Base-by-base conservation (phyloP, 2,329 filamentous ascomycete genomes). In the Colletotrichum sp. region DNA sequence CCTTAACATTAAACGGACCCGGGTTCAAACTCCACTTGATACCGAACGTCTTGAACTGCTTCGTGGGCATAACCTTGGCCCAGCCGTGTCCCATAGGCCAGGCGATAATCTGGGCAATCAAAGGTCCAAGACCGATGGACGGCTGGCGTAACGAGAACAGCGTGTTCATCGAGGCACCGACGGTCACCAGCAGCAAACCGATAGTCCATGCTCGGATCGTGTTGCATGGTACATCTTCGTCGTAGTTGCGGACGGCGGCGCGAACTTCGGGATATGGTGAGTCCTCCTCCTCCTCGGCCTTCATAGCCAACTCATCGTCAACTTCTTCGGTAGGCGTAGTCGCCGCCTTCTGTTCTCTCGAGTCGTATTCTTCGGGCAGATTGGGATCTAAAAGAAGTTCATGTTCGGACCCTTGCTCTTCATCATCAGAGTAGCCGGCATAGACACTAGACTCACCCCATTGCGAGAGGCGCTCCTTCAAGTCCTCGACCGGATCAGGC, bases 1-100 rank as follows among this genome's bases (percentile, higher is more conserved):
- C 93, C 82, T 94, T 94, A 81, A 93, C 88, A 79, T 93, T 94
- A 83, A 94, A 94, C 1, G 92, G 92, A 0, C 92, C 92, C 0
- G 92, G 91, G 71, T 94, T 94, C n/a, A 94, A 83, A 26, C 87
- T 88, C 87, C 89, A 92, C 24, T 79, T 84, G 8, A 87, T 72
- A 12, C 92, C 91, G 77, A 92, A 89, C 1, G 88, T 88, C 24
- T 79, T 86, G 70, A 91, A 88, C 43, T 86, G 83, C 75, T 82
- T 85, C 15, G 83, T 81, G 1, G 92, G 91, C 81, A 93, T 84
- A 38, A 90, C 82, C 64, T 83, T 85, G 16, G 91, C 90, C 92
- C 92, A 94, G 9, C 85, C 88, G 68, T 90, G 88, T 12, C 92
- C 92, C 28, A 93, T 83, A 0, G 92, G 91, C 88, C 91, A 93